Base-by-base conservation (phyloP, 805 yeast species). In the Ogataea salicorniae region DNA sequence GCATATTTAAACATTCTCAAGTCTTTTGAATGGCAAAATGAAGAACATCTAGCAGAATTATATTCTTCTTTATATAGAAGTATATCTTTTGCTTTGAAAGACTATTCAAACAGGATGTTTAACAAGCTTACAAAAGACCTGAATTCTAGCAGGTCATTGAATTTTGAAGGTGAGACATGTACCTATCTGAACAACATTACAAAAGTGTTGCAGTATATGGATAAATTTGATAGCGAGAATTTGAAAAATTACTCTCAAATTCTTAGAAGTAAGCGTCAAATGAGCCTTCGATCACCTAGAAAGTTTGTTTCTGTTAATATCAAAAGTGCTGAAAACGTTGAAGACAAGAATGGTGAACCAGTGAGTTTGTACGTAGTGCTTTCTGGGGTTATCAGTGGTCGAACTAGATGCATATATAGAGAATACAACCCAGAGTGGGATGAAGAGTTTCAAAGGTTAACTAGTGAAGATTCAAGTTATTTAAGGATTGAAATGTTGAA, bases 391-490 rank as follows among this genome's bases (percentile, higher is more conserved):
- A 42, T 58, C 6, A 54, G 49, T 36, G 62, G 58, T 17, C 81
- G 79, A 50, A 91, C 98, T 0, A 72, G 87, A 55, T 76, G 83
- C 0, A 70, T 86, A 4, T 70, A 73, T 31, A 78, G 78, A 46
- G 78, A 82, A 5, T 67, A 76, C 34, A 80, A 81, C 56, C 97
- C 97, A 0, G 78, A 76, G 15, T 92, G 95, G 95, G 87, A 87
- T 57, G 96, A 91, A 68, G 87, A 85, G 47, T 87, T 89, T 61
- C 96, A 89, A 62, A 49, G 52, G 4, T 47, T 51, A 36, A 50
- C 57, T 6, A 43, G 48, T 16, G 46, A 43, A n/a, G 53, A 46
- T 31, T 18, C 41, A 14, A 47, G 48, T 14, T 42, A 43, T 22
- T 40, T 56, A 26, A 37, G 42, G 15, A 39, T 62, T 18, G 60